Evolutionary conservation across 1,139 yeast genomes (phyloP).

Genomic region (Hansenula sp.): DNA sequence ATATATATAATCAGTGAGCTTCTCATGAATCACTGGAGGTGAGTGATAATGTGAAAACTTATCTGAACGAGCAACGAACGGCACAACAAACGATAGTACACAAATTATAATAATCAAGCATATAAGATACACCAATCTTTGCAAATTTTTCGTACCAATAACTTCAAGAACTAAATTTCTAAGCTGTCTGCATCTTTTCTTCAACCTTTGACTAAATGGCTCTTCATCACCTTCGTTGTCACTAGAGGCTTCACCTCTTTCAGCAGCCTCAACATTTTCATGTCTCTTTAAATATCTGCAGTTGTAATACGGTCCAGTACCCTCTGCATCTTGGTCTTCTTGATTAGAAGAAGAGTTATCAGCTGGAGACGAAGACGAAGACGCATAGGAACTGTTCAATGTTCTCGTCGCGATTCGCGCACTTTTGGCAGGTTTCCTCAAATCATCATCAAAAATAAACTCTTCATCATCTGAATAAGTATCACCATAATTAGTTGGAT

Average conservation of each 20-base stretch:
- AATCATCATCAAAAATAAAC: conserved; percentile 10
- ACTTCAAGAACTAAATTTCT: not conserved
- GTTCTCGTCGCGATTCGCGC: not conserved
- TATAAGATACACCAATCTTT: conserved; percentile 5
- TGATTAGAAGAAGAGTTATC: not conserved
- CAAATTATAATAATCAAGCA: not conserved
- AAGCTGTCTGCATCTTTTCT: conserved; percentile 1
- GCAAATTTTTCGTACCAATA: conserved; percentile 2
- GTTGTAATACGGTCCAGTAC: not conserved
- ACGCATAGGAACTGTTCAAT: not conserved
- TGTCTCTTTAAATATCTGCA: not conserved
- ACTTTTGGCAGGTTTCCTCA: conserved; percentile 1
- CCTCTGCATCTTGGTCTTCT: not conserved
- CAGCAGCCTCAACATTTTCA: not conserved
- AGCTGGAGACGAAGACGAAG: not conserved
- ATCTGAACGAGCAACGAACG: conserved; percentile 14
- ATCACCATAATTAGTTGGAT: conserved; percentile 9
- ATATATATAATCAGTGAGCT: conserved; percentile 44
- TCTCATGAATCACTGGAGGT: conserved; percentile 25
- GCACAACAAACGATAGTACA: conserved; percentile 11
- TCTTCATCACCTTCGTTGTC: not conserved
- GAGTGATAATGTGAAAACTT: conserved; percentile 6
- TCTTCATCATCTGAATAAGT: conserved; percentile 16
- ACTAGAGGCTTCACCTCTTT: not conserved
- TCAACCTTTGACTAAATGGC: not conserved